phyloP scores from a whole-genome alignment of 2,329 filamentous ascomycete species.

The Coniochaeta sp. region DNA sequence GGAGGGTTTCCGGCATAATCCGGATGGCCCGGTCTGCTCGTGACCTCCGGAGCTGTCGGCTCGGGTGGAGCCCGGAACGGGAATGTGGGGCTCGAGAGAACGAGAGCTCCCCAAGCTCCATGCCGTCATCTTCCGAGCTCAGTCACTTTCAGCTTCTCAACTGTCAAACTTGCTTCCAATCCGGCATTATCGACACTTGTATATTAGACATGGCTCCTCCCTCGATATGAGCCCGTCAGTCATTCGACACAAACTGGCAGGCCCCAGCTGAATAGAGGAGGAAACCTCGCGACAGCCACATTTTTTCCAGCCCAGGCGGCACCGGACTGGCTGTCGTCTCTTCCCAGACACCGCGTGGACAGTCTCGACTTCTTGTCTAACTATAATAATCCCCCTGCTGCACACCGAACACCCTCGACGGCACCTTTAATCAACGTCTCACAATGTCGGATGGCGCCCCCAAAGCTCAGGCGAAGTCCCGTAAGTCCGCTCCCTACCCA shows the following conservation, averaged over 20 bases:
- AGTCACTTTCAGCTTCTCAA: neutral
- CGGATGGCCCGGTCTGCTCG: neutral
- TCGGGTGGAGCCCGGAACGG: no score
- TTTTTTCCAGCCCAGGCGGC: neutral
- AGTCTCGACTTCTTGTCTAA: neutral
- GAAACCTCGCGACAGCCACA: neutral
- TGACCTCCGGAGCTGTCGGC: neutral
- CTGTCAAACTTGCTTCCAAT: neutral
- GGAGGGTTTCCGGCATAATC: slow-evolving; percentile 4
- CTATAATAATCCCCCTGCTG: no score
- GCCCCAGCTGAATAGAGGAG: slow-evolving; percentile 1
- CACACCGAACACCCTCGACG: neutral
- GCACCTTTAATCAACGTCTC: neutral
- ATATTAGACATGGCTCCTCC: neutral
- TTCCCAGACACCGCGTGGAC: neutral
- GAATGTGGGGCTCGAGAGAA: neutral
- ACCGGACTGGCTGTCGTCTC: neutral
- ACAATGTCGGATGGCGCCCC: slow-evolving; percentile 25
- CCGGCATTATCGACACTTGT: neutral
- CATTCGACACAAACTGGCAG: neutral
- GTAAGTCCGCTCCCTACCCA: slow-evolving; percentile 12
- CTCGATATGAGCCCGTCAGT: neutral
- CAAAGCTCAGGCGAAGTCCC: slow-evolving; percentile 24
- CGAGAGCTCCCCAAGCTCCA: neutral
- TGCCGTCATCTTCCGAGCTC: slow-evolving; percentile 1